These are phyloP conservation scores for Apiospora rasikravindrae DNA, from an alignment of 2,329 filamentous ascomycete species.

Conservation along the genomic window DNA sequence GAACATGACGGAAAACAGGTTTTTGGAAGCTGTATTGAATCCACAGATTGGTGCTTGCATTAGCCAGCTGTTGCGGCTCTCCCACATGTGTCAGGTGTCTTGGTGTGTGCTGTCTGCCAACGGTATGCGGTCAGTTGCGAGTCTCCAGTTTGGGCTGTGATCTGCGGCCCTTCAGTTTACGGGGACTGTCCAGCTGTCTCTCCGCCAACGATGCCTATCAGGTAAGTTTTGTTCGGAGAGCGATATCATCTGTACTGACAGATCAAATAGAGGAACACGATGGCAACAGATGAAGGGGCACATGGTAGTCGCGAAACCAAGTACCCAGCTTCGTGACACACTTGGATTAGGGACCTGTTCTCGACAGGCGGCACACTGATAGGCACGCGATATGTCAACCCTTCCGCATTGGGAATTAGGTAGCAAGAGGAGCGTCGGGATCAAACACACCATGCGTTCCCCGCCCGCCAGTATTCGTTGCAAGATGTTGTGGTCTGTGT, in stretches of 20 bases:
- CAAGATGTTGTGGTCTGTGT: neutral
- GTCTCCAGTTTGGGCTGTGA: slow-evolving; percentile 1
- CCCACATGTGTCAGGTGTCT: slow-evolving; percentile 8
- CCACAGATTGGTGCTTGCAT: slow-evolving; percentile 12
- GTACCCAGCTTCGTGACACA: neutral
- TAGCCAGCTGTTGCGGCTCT: slow-evolving; percentile 11
- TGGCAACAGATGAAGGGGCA: neutral
- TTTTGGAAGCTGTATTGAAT: slow-evolving; percentile 6
- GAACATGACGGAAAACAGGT: slow-evolving; percentile 9
- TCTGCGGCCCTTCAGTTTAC: slow-evolving; percentile 6
- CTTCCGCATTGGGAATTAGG: neutral
- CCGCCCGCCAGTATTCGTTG: neutral
- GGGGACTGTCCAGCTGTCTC: neutral
- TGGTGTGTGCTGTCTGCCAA: neutral
- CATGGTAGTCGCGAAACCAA: neutral
- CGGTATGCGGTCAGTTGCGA: neutral
- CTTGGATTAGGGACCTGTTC: neutral
- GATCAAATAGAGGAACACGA: neutral
- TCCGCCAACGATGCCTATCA: neutral
- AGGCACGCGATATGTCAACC: neutral
- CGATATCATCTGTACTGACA: neutral
- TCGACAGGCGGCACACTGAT: neutral
- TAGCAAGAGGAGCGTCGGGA: neutral
- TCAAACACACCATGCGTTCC: neutral
- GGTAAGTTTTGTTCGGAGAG: neutral